Percentiles rank a stretch among this genome's conserved stretches.
phyloP scores from a whole-genome alignment of 768 basidiomycete genomes.

The Rhizopogon vulgaris region DNA sequence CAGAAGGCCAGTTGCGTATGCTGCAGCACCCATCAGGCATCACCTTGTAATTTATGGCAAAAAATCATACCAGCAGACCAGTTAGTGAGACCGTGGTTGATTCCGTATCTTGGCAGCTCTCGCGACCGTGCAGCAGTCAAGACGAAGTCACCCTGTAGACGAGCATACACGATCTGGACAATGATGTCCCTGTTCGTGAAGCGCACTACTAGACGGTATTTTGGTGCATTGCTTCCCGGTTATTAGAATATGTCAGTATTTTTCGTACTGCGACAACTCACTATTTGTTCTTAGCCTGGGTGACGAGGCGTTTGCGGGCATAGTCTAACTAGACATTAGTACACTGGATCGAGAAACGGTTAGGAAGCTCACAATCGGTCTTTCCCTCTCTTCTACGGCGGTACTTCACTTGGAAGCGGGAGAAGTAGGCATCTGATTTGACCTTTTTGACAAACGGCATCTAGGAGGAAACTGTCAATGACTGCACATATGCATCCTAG shows the following conservation, averaged over 20 bases:
- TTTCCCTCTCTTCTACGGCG: conserved; percentile 96
- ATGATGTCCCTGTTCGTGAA: conserved; percentile 98
- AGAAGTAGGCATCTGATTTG: conserved; percentile 97
- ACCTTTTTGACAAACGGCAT: conserved; percentile 98
- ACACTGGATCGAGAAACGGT: not conserved
- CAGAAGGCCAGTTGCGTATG: conserved; percentile 96
- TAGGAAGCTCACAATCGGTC: conserved; percentile 78
- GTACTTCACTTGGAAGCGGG: conserved; percentile 98
- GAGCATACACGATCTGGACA: conserved; percentile 93
- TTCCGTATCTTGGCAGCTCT: conserved; percentile 94
- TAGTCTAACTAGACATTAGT: conserved; percentile 58
- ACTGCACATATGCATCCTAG: conserved; percentile 21
- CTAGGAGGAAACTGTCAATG: conserved; percentile 24
- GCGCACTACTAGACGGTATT: conserved; percentile 97
- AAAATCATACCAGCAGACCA: conserved; percentile 80
- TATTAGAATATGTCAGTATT: conserved; percentile 5
- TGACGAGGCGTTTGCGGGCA: conserved; percentile 92
- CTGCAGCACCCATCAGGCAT: conserved; percentile 31
- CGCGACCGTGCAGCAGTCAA: conserved; percentile 81
- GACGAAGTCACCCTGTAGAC: conserved; percentile 94
- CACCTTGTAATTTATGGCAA: not conserved
- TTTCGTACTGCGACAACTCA: conserved; percentile 27
- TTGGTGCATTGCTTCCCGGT: conserved; percentile 74
- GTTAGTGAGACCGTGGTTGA: conserved; percentile 97
- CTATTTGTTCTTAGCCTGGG: conserved; percentile 99